phyloP scores from a whole-genome alignment of 1,284 basidiomycete genomes.

The Trichosporon faecale region DNA sequence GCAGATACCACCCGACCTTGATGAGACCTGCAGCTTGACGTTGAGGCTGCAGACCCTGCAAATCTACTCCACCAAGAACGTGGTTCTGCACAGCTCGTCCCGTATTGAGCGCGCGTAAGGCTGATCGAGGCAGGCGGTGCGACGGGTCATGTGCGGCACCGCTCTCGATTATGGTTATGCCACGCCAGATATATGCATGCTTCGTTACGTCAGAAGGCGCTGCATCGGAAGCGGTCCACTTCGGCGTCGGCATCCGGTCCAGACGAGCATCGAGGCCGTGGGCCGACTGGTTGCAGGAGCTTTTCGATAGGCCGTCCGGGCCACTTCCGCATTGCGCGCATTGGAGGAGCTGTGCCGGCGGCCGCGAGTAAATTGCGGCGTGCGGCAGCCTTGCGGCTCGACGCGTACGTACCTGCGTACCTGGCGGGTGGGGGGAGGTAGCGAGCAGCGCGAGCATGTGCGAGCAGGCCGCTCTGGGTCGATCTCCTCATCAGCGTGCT shows the following conservation, averaged over 20 bases:
- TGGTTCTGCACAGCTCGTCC: not conserved
- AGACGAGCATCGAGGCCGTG: no score
- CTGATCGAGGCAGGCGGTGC: not conserved
- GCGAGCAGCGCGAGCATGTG: not conserved
- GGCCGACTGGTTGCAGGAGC: not conserved
- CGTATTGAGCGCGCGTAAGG: not conserved
- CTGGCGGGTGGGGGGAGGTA: not conserved
- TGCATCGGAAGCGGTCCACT: not conserved
- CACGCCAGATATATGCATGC: constrained; percentile 1
- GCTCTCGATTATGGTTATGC: not conserved
- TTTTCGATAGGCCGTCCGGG: not conserved
- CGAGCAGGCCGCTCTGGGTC: not conserved
- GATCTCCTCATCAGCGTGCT: not conserved
- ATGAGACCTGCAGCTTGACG: no score
- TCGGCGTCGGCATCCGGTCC: not conserved
- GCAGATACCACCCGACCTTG: no score
- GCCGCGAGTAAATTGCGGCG: not conserved
- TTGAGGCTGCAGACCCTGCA: no score
- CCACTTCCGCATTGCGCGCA: not conserved
- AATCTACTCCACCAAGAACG: no score
- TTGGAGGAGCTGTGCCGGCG: not conserved
- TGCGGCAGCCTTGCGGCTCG: not conserved
- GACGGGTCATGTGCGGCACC: not conserved
- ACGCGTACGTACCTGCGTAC: not conserved
- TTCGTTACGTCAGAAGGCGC: constrained; percentile 5